A percentile compares a stretch with the other conserved stretches of the same genome.
Evolutionary conservation across 2,329 filamentous ascomycete species (phyloP).

Genomic region (Diaporthe batatas): DNA sequence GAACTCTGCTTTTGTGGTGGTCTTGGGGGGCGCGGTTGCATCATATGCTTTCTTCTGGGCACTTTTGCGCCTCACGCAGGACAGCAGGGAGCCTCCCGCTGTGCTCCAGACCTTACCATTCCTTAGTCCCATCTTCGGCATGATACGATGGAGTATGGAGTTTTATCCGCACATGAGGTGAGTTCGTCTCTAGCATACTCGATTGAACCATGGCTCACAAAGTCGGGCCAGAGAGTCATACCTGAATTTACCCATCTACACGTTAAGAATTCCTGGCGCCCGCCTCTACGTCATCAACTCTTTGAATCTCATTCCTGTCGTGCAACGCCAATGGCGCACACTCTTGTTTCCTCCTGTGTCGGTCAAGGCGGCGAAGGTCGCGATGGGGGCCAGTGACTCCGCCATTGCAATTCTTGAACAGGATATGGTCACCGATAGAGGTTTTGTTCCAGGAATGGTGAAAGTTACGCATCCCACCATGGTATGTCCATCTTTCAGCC

Average conservation of each 20-base stretch:
- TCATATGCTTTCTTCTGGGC: neutral
- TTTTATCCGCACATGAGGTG: neutral
- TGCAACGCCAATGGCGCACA: conserved; percentile 30
- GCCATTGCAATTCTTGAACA: conserved; percentile 33
- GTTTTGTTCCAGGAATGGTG: conserved; percentile 42
- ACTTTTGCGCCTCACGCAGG: neutral
- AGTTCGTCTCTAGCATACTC: neutral
- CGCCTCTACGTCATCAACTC: conserved; percentile 28
- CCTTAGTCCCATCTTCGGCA: neutral
- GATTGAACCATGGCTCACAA: neutral
- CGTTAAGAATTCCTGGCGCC: conserved; percentile 10
- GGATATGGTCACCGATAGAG: conserved; percentile 41
- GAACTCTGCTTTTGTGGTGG: neutral
- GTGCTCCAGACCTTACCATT: neutral
- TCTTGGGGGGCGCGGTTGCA: neutral
- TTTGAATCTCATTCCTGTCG: conserved; percentile 65
- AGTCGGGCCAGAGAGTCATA: neutral
- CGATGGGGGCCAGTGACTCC: conserved; percentile 41
- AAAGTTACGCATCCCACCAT: conserved; percentile 41
- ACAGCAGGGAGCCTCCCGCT: neutral
- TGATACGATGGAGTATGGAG: neutral
- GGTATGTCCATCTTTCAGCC: neutral
- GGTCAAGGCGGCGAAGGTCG: conserved; percentile 21
- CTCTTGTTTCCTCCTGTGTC: conserved; percentile 13
- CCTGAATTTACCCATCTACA: conserved; percentile 16